Evolutionary conservation across 1,139 yeast genomes (phyloP).

Genomic region (Kurtzmaniella quercitrusa): DNA sequence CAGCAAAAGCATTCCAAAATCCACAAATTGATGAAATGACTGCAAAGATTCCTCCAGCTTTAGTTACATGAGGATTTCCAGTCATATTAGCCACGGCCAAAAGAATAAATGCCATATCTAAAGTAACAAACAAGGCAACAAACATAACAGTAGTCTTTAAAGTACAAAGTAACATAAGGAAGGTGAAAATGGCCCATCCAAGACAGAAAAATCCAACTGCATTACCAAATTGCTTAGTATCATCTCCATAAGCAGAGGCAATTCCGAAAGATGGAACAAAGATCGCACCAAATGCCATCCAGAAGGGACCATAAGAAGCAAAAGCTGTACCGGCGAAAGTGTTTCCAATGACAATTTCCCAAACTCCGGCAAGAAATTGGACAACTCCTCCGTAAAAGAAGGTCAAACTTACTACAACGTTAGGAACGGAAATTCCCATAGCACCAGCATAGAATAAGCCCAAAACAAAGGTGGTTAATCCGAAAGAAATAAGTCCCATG

Average conservation of each 20-base stretch:
- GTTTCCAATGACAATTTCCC: slow-evolving; percentile 37
- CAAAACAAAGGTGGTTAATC: slow-evolving; percentile 29
- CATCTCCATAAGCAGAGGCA: slow-evolving; percentile 22
- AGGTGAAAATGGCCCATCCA: slow-evolving; percentile 35
- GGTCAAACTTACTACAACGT: slow-evolving; percentile 44
- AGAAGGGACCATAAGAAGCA: slow-evolving; percentile 34
- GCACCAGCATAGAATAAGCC: slow-evolving; percentile 50
- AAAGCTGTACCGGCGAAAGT: slow-evolving; percentile 36
- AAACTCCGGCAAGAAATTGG: slow-evolving; percentile 39
- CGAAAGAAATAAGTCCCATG: slow-evolving; percentile 26
- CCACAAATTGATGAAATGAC: slow-evolving; percentile 64
- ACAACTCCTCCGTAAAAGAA: slow-evolving; percentile 47
- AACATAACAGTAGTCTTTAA: slow-evolving; percentile 31
- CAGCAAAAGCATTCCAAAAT: slow-evolving; percentile 79
- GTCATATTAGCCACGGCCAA: slow-evolving; percentile 34
- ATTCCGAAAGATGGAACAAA: slow-evolving; percentile 29
- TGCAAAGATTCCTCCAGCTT: slow-evolving; percentile 73
- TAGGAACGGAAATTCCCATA: slow-evolving; percentile 45
- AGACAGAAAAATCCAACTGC: slow-evolving; percentile 32
- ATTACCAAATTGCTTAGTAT: slow-evolving; percentile 20
- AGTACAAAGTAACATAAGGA: slow-evolving; percentile 25
- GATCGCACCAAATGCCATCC: slow-evolving; percentile 34
- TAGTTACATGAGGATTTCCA: slow-evolving; percentile 25
- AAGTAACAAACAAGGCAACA: slow-evolving; percentile 24
- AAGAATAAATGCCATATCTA: slow-evolving; percentile 30